Evolutionary conservation across 192 early-diverging fungal species (phyloP), one percentile per base, ranked within the genome.

Genomic region (Podila epicladia): DNA sequence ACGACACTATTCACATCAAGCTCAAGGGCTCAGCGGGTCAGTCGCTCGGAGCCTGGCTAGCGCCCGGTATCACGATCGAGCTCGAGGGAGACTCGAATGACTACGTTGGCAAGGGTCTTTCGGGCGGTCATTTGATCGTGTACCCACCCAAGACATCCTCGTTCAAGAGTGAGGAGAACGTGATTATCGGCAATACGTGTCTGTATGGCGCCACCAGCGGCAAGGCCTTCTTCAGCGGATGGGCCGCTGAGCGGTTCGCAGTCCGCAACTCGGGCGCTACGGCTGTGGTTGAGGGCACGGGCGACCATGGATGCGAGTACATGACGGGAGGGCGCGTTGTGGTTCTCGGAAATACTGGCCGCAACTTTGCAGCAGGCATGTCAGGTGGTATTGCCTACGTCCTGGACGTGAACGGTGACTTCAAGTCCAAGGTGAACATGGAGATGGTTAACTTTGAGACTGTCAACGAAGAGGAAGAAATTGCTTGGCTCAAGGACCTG

Each of bases 361-460:
- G 96, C 75, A 99, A 99, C 89, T 98, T 99, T 90, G 98, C 98
- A 13, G 98, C 98, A 15, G 98, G 98, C 79, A 99, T 99, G 98
- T 92, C 90, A 68, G 98, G 98, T 57, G 98, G 98, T 75, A 93
- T 97, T 71, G 96, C 98, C 1, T 99, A 99, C 79, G 90, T 99
- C 4, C 85, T 97, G 32, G 96, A 97, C 57, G 35, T 85, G 9
- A 74, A 86, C 32, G 87, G 75, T 51, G 82, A 84, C 64, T 96
- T 97, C 82, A 82, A 79, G 57, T 82, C 68, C 50, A 91, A 89
- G 70, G 93, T 93, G 87, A 99, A 99, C 83, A 88, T 84, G 83
- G 96, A 98, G 87, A 94, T 97, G 87, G 98, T 98, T 28, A 88
- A 92, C 24, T 87, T 99, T 32, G 95, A 94, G 60, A 87, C 92